Evolutionary conservation across 2,329 filamentous ascomycete genomes (phyloP).

Genomic region (Verticillium dahliae): DNA sequence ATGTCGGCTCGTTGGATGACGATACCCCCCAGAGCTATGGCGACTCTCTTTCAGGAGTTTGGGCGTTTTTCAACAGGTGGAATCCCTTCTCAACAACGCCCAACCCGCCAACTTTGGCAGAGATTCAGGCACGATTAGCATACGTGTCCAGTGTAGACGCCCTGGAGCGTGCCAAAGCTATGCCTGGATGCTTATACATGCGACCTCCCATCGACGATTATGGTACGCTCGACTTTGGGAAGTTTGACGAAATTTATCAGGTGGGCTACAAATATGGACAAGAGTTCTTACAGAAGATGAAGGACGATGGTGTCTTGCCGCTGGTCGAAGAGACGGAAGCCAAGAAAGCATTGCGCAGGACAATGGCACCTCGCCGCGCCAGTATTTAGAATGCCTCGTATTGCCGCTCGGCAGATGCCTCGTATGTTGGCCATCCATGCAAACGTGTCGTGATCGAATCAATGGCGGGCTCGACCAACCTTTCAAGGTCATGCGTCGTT

Average conservation of each 20-base stretch:
- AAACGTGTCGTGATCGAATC: no score
- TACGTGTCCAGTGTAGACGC: constrained; percentile 95
- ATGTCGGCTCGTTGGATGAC: constrained; percentile 89
- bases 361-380: constrained; percentile 71
- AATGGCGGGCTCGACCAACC: background rate
- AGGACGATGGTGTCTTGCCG: constrained; percentile 69
- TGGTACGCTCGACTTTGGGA: constrained; percentile 90
- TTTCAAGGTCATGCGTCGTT: background rate
- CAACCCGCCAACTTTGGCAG: constrained; percentile 89
- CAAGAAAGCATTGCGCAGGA: constrained; percentile 69
- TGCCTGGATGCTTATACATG: constrained; percentile 92
- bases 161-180: constrained; percentile 85
- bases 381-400: constrained; percentile 50
- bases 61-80: constrained; percentile 94
- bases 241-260: constrained; percentile 94
- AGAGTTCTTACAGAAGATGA: constrained; percentile 69
- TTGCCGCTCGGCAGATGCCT: no score
- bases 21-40: constrained; percentile 88
- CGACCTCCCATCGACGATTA: constrained; percentile 89
- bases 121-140: constrained; percentile 90
- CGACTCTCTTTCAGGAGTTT: constrained; percentile 89
- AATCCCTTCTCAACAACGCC: constrained; percentile 86
- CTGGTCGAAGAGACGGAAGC: constrained; percentile 67
- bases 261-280: constrained; percentile 83
- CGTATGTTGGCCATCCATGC: no score